Evolutionary conservation across 768 basidiomycete species (phyloP).

Genomic region (Inosperma sp.): DNA sequence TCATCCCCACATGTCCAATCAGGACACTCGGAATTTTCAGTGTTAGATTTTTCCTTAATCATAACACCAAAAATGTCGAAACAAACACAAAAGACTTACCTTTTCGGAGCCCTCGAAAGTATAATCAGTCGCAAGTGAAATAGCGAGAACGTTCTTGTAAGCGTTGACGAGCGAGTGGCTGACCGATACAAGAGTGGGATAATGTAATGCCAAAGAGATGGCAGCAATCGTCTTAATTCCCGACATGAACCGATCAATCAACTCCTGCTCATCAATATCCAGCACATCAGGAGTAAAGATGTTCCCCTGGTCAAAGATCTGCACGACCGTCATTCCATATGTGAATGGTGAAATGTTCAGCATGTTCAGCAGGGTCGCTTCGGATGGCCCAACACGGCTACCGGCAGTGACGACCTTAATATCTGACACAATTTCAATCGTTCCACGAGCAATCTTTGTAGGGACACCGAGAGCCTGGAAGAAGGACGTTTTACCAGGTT

Average conservation of each 20-base stretch:
- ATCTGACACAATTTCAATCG: slow-evolving; percentile 98
- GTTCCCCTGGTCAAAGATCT: slow-evolving; percentile 94
- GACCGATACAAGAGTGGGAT: slow-evolving; percentile 94
- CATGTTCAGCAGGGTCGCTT: slow-evolving; percentile 99
- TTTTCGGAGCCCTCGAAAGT: slow-evolving; percentile 91
- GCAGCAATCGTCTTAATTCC: slow-evolving; percentile 95
- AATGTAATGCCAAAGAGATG: slow-evolving; percentile 92
- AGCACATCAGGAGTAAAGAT: slow-evolving; percentile 86
- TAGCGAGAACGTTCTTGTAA: slow-evolving; percentile 95
- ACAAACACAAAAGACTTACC: slow-evolving; percentile 44
- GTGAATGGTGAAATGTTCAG: slow-evolving; percentile 99
- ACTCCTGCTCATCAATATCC: slow-evolving; percentile 88
- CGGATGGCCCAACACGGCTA: slow-evolving; percentile 92
- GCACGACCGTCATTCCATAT: slow-evolving; percentile 97
- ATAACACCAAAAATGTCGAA: slow-evolving; percentile 24
- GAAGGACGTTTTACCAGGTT: slow-evolving; percentile 99
- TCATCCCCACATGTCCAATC: slow-evolving; percentile 39
- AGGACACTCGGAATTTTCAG: slow-evolving; percentile 81
- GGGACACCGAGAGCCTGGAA: slow-evolving; percentile 99
- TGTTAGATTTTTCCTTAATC: slow-evolving; percentile 44
- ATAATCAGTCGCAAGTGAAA: slow-evolving; percentile 90
- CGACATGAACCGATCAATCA: slow-evolving; percentile 86
- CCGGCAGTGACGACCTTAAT: slow-evolving; percentile 93
- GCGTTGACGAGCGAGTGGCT: slow-evolving; percentile 95
- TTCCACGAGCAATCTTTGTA: slow-evolving; percentile 99